Percentiles rank a stretch among this genome's conserved stretches.
These are phyloP conservation scores for Suillus alpinus DNA, from an alignment of 768 basidiomycete species.

Conservation along the genomic window DNA sequence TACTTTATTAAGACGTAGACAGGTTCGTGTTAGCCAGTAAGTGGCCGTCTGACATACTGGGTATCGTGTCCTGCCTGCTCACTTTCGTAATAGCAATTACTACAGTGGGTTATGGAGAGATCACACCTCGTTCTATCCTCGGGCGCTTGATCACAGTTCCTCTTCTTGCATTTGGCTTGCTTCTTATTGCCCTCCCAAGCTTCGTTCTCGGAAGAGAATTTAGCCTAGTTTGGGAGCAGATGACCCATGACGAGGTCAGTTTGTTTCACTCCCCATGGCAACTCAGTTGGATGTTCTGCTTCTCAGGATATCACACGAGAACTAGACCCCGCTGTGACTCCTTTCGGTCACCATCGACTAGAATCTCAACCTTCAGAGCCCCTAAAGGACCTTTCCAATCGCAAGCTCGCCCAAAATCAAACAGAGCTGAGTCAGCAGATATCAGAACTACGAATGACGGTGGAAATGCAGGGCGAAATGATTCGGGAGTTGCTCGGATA, in stretches of 20 bases:
- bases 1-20: neutral
- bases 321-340: slow-evolving; percentile 16
- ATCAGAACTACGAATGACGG: slow-evolving; percentile 46
- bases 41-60: slow-evolving; percentile 26
- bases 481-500: slow-evolving; percentile 30
- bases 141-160: slow-evolving; percentile 85
- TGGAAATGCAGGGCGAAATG: slow-evolving; percentile 60
- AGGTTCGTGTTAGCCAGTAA: slow-evolving; percentile 78
- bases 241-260: slow-evolving; percentile 53
- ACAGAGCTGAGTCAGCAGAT: slow-evolving; percentile 67
- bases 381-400: slow-evolving; percentile 49
- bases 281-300: slow-evolving; percentile 3
- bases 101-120: slow-evolving; percentile 90
- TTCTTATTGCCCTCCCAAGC: slow-evolving; percentile 86
- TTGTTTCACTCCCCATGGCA: neutral
- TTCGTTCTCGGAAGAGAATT: slow-evolving; percentile 94
- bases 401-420: slow-evolving; percentile 65
- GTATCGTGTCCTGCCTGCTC: neutral
- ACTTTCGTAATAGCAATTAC: slow-evolving; percentile 58
- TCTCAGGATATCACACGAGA: slow-evolving; percentile 9
- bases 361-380: slow-evolving; percentile 13
- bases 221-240: slow-evolving; percentile 84
- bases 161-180: slow-evolving; percentile 80
- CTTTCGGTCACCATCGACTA: slow-evolving; percentile 13
- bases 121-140: slow-evolving; percentile 84